Evolutionary conservation across 768 basidiomycete species (phyloP), one percentile per base, ranked within the genome.

Genomic region (Boletus reticulatus): DNA sequence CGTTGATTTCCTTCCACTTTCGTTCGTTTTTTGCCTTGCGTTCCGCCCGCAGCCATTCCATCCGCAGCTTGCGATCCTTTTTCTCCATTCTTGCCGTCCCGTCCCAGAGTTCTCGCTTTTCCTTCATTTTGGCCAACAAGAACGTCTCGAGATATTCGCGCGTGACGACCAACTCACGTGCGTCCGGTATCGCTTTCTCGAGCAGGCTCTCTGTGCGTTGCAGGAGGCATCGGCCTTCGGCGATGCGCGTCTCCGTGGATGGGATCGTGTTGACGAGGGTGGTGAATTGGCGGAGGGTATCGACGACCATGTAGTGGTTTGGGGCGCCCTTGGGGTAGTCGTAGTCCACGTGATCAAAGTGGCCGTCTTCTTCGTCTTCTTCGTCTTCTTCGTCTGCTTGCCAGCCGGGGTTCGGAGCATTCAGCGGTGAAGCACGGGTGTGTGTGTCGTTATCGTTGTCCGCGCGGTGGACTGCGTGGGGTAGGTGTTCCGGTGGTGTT

Each of bases 31-130:
- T 58, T 20, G 53, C 54, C 42, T 50, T 66, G 53, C 70, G 62
- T 52, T 58, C 58, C 13, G 53, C 52, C 5, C 64, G 57, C 31
- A 72, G 17, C 64, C 67, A 69, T 36, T 50, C 63, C 55, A 67
- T 61, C 43, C 70, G 52, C 4, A 56, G 11, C 43, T 71, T 71
- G 41, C 67, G 56, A 4, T 52, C 38, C 17, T 45, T 20, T 43
- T 65, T 70, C 17, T 50, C 42, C 66, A 73, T 58, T 46, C 4
- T 59, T 0, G 56, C 67, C 9, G 67, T 70, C n/a, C 71, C 70
- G 32, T 71, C 71, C 63, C 64, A 73, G 4, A 70, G 52, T n/a
- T 72, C 70, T 5, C 48, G 54, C 43, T 62, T 72, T n/a, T 59
- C 38, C 52, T 70, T 72, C 67, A 72, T 66, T 48, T 61, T 66